phyloP scores from a whole-genome alignment of 2,329 filamentous ascomycete species.

The Alternaria ventricosa region DNA sequence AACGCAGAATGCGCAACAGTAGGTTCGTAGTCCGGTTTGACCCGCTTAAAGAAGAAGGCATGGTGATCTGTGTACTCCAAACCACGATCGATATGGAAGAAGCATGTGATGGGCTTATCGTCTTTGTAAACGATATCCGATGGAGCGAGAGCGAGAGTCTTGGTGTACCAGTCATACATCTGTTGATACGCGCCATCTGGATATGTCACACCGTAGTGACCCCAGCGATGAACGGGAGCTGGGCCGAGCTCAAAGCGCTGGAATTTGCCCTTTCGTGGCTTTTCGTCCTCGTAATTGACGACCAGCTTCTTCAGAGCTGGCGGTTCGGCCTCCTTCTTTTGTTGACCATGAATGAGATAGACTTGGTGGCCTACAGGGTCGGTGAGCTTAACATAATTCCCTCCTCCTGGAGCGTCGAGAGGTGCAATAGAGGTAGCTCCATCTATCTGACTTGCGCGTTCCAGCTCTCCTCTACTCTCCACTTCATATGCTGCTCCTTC shows the following conservation, averaged over 20 bases:
- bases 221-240: conserved; percentile 53
- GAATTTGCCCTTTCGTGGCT: conserved; percentile 57
- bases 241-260: conserved; percentile 57
- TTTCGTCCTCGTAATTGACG: not conserved
- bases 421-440: not conserved
- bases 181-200: conserved; percentile 23
- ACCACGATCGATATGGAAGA: conserved; percentile 58
- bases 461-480: not conserved
- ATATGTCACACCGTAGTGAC: conserved; percentile 49
- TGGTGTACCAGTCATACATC: conserved; percentile 47
- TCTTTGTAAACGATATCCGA: conserved; percentile 46
- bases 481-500: not conserved
- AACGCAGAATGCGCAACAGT: conserved; percentile 68
- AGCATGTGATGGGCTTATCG: conserved; percentile 42
- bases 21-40: not conserved
- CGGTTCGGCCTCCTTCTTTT: not conserved
- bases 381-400: not conserved
- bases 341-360: not conserved
- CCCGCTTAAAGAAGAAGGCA: conserved; percentile 49
- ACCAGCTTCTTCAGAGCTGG: not conserved
- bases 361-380: not conserved
- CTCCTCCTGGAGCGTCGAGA: not conserved
- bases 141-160: conserved; percentile 50
- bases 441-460: not conserved
- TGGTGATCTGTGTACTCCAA: conserved; percentile 42